A percentile compares a stretch with the other conserved stretches of the same genome.
Conservation (phyloP, 345 rosid species). For the Triadica sebifera region DNA sequence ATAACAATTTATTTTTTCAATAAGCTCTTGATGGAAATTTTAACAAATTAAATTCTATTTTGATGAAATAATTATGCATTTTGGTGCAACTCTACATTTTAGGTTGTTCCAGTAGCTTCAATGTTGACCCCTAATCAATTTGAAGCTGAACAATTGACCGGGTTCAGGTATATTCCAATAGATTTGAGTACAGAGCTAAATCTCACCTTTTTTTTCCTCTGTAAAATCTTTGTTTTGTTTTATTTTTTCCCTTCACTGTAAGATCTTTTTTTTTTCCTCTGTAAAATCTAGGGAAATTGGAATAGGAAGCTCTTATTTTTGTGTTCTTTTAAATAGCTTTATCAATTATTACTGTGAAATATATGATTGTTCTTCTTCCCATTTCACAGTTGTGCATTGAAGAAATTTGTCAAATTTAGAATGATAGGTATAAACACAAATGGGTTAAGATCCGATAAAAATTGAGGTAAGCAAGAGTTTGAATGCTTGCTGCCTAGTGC, state of each 20-base stretch:
- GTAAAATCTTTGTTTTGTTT: not conserved
- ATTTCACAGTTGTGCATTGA: not conserved
- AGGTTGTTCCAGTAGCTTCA: constrained; percentile 98
- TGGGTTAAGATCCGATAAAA: not conserved
- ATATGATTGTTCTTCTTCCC: not conserved
- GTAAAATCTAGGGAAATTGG: not conserved
- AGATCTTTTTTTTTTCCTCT: too few relatives aligned
- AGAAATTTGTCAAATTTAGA: not conserved
- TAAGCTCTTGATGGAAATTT: not conserved
- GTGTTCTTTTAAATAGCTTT: not conserved
- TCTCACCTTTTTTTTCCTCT: not conserved
- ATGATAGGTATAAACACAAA: not conserved
- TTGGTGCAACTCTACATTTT: constrained; percentile 20
- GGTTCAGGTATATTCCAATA: constrained; percentile 53
- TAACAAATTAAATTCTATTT: not conserved
- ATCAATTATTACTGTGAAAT: not conserved
- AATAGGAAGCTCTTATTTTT: not conserved
- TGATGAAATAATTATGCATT: constrained; percentile 9
- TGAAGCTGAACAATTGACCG: constrained; percentile 94
- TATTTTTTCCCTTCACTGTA: too few relatives aligned
- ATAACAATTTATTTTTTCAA: not conserved
- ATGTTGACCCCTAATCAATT: constrained; percentile 99
- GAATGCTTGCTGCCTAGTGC: too few relatives aligned
- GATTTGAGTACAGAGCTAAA: not conserved
- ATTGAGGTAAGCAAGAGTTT: too few relatives aligned